A percentile compares a stretch with the other conserved stretches of the same genome.
Evolutionary conservation across 129 eudicot species (phyloP).

Genomic region (Apium graveolens): DNA sequence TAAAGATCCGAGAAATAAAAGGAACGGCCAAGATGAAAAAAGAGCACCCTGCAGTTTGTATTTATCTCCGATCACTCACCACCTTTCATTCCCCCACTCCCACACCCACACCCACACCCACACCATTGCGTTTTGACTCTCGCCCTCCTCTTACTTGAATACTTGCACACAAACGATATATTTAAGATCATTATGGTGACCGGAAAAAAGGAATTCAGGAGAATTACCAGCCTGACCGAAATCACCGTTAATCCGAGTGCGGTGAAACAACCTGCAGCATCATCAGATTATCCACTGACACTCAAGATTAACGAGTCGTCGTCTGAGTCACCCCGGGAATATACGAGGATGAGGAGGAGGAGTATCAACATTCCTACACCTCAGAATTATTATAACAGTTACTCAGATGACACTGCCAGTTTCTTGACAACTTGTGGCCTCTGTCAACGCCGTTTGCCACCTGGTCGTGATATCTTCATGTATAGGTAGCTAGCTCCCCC

Average conservation of each 20-base stretch:
- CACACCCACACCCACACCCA: background rate
- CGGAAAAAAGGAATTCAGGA: background rate
- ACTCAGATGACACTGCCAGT: background rate
- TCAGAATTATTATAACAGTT: background rate
- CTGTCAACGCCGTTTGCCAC: constrained; percentile 14
- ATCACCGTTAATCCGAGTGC: background rate
- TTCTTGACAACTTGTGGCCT: constrained; percentile 12
- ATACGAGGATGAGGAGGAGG: background rate
- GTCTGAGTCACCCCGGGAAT: background rate
- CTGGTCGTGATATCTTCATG: constrained; percentile 10
- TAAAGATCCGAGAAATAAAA: background rate
- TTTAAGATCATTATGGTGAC: background rate
- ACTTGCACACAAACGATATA: too few relatives aligned
- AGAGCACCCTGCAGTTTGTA: background rate
- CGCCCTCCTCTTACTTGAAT: background rate
- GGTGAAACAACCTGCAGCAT: background rate
- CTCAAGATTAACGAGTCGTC: background rate
- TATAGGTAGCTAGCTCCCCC: background rate
- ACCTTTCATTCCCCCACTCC: constrained; percentile 1
- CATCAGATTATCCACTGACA: background rate
- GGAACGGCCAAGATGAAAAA: background rate
- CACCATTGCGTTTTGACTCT: background rate
- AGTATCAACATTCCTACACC: background rate
- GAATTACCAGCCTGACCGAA: constrained; percentile 10
- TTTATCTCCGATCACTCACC: background rate